Conservation (phyloP, 441 rosid species). For the Gossypium lobatum region DNA sequence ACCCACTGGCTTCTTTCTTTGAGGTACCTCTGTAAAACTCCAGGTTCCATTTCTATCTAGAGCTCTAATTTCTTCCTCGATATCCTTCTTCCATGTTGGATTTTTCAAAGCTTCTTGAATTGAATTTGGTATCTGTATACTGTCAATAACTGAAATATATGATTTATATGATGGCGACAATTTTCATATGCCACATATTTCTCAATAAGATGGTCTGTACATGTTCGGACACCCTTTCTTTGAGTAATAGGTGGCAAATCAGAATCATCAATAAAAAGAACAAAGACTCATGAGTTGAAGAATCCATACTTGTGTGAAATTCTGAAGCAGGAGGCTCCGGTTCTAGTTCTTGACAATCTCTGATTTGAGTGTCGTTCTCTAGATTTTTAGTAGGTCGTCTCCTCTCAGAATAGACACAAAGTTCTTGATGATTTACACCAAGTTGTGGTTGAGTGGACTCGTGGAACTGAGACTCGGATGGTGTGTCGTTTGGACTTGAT, state of each 20-base stretch:
- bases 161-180: not conserved
- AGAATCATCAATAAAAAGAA: not conserved
- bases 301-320: not conserved
- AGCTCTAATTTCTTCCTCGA: not conserved
- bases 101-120: not conserved
- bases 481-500: not conserved
- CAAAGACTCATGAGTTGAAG: not conserved
- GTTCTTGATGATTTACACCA: not conserved
- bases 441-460: not conserved
- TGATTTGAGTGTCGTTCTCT: not conserved
- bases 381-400: not conserved
- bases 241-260: not conserved
- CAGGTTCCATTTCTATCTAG: not conserved
- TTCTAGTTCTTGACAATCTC: not conserved
- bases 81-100: not conserved
- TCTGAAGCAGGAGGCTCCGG: not conserved
- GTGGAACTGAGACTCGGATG: not conserved
- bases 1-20: not conserved
- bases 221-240: not conserved
- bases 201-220: not conserved
- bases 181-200: not conserved
- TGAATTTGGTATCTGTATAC: not conserved
- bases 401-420: not conserved
- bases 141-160: not conserved
- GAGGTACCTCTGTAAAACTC: not conserved